Percentiles rank a stretch among this genome's conserved stretches.
phyloP scores from a whole-genome alignment of 768 basidiomycete genomes.

The Mrakia blollopis region DNA sequence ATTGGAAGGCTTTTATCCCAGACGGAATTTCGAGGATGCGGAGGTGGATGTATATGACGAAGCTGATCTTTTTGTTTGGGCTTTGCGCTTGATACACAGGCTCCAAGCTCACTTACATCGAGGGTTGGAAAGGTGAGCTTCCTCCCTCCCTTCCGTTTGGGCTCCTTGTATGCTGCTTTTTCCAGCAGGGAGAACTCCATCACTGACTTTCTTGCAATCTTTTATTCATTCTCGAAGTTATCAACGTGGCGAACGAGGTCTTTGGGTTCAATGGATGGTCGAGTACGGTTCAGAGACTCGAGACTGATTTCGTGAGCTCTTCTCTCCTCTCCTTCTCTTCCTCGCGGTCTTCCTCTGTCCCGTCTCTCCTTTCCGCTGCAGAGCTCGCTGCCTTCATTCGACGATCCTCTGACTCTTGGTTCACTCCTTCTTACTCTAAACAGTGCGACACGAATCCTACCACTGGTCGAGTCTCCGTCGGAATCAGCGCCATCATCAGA shows the following conservation, averaged over 20 bases:
- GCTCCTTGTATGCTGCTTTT: background rate
- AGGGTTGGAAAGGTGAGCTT: conserved; percentile 76
- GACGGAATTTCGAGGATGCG: too few species aligned
- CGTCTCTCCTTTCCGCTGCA: too few species aligned
- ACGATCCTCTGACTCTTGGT: background rate
- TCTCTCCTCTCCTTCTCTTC: conserved; percentile 43
- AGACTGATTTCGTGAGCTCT: conserved; percentile 48
- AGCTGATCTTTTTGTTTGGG: background rate
- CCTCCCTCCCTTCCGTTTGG: too few species aligned
- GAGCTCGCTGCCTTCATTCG: too few species aligned
- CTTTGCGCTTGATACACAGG: conserved; percentile 44
- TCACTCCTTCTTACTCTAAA: background rate
- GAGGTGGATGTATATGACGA: background rate
- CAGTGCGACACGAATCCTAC: conserved; percentile 68
- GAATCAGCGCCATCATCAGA: conserved; percentile 76
- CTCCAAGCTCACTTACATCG: conserved; percentile 83
- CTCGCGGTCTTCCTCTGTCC: background rate
- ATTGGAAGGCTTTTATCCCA: background rate
- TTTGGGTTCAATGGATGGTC: conserved; percentile 98
- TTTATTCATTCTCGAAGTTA: conserved; percentile 52
- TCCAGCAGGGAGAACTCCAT: background rate
- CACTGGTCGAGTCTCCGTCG: conserved; percentile 56
- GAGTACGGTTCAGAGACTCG: conserved; percentile 66
- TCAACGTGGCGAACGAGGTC: conserved; percentile 92
- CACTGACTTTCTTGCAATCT: background rate